Evolutionary conservation across 306 rosid genomes (phyloP), one percentile per base, ranked within the genome.

Genomic region (Fragaria iinumae): DNA sequence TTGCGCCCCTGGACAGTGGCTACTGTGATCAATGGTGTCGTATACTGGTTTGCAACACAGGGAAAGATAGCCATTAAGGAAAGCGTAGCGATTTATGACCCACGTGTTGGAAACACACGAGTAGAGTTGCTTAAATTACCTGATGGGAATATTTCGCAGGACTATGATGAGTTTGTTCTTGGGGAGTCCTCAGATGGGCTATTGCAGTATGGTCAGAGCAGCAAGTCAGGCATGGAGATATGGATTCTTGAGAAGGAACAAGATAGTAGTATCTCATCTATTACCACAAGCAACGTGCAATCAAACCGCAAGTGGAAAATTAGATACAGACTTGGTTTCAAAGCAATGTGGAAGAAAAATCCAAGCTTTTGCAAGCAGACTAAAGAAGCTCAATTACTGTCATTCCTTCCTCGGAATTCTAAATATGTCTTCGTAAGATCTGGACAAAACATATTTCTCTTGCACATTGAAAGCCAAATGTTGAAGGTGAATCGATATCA

Each of bases 151-250:
- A 77, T 88, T 78, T 62, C 96, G 1, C 65, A 23, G 3, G 97
- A 92, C 36, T 89, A 81, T 23, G 96, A 90, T 74, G 96, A 85
- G 77, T 87, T 83, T 74, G 80, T 88, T 71, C 89, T 92, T 48
- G 97, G 97, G 76, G 90, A 88, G 80, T 83, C 97, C 14, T 83
- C 88, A 1, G 88, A 92, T 88, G 93, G 97, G 71, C 84, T 80
- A 72, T 77, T 92, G 84, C 93, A 76, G 78, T 92, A 88, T 79
- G 91, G 96, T 78, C 96, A 90, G 85, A 88, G 96, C 88, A 89
- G 84, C 72, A 83, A 71, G 48, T 74, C 84, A 48, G 96, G 96
- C 60, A 39, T 90, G 71, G 93, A 92, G 83, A 88, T 89, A 86
- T 92, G 97, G 97, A 59, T 83, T 60, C 96, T 88, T 36, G 82